A percentile compares a stretch with the other conserved stretches of the same genome.
These are phyloP conservation scores for Rhodotorula diobovata DNA, from an alignment of 768 basidiomycete species.

Conservation along the genomic window DNA sequence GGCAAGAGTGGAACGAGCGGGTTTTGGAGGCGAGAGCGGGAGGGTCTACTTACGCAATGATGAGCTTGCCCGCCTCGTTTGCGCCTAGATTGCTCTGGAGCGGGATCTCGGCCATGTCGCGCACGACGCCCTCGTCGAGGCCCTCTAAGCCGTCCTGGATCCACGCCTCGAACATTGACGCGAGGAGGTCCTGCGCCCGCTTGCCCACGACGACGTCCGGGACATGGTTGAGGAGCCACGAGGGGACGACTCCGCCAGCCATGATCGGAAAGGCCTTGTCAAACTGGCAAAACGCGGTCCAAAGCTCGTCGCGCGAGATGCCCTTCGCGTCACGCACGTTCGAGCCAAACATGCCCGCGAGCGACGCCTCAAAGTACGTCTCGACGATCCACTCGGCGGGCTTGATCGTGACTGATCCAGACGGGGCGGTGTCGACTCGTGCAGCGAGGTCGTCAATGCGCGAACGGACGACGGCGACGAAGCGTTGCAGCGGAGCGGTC, in stretches of 20 bases:
- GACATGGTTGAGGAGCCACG: background rate
- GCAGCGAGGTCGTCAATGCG: slow-evolving; percentile 9
- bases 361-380: slow-evolving; percentile 20
- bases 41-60: background rate
- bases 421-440: background rate
- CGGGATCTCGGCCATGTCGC: slow-evolving; percentile 23
- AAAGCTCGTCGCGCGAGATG: background rate
- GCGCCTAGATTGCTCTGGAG: background rate
- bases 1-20: accelerated
- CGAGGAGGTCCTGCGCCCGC: background rate
- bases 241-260: slow-evolving; percentile 29
- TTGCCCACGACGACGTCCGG: slow-evolving; percentile 14
- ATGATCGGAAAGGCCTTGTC: slow-evolving; percentile 37
- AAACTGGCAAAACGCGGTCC: slow-evolving; percentile 24
- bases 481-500: slow-evolving; percentile 11
- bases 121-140: slow-evolving; percentile 30
- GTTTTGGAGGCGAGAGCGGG: background rate
- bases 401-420: slow-evolving; percentile 4
- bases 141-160: slow-evolving; percentile 26
- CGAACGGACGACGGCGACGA: background rate
- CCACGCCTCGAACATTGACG: slow-evolving; percentile 11
- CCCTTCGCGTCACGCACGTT: slow-evolving; percentile 1
- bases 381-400: slow-evolving; percentile 16
- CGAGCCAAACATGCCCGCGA: slow-evolving; percentile 22
- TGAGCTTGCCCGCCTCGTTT: slow-evolving; percentile 10